phyloP scores from a whole-genome alignment of 495 filamentous ascomycete species.

The Sporormia fimetaria region DNA sequence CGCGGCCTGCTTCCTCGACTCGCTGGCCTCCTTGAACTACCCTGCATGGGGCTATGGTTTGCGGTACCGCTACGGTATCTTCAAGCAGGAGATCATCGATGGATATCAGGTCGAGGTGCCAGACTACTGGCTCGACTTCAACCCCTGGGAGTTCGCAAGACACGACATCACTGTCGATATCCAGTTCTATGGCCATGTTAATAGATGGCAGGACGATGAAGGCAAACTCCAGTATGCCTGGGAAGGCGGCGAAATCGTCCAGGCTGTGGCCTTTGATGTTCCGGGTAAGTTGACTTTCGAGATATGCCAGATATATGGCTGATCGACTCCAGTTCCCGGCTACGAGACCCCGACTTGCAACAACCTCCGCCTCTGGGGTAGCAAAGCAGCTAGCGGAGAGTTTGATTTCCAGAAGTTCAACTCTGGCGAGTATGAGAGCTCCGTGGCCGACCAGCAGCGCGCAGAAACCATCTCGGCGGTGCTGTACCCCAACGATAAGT shows the following conservation, averaged over 20 bases:
- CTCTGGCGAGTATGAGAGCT: slow-evolving; percentile 92
- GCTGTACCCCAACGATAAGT: slow-evolving; percentile 92
- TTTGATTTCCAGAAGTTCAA: slow-evolving; percentile 99
- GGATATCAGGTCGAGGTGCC: slow-evolving; percentile 96
- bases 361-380: slow-evolving; percentile 92
- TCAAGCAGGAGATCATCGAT: slow-evolving; percentile 97
- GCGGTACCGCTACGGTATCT: slow-evolving; percentile 94
- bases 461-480: slow-evolving; percentile 98
- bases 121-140: slow-evolving; percentile 98
- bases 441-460: slow-evolving; percentile 87
- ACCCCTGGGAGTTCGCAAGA: slow-evolving; percentile 96
- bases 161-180: slow-evolving; percentile 93
- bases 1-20: slow-evolving; percentile 94
- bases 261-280: slow-evolving; percentile 89
- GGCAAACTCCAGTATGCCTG: slow-evolving; percentile 64
- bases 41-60: slow-evolving; percentile 96
- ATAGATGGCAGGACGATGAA: slow-evolving; percentile 57
- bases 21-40: slow-evolving; percentile 84
- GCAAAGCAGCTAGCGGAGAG: slow-evolving; percentile 90
- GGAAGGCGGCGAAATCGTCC: slow-evolving; percentile 89
- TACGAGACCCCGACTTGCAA: slow-evolving; percentile 85
- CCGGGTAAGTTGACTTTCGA: slow-evolving; percentile 41
- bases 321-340: slow-evolving; percentile 51
- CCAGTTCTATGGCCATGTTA: slow-evolving; percentile 84
- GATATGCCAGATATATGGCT: slow-evolving; percentile 1